These are phyloP conservation scores for Cercospora citrullina DNA, from an alignment of 2,329 filamentous ascomycete species.

Conservation along the genomic window DNA sequence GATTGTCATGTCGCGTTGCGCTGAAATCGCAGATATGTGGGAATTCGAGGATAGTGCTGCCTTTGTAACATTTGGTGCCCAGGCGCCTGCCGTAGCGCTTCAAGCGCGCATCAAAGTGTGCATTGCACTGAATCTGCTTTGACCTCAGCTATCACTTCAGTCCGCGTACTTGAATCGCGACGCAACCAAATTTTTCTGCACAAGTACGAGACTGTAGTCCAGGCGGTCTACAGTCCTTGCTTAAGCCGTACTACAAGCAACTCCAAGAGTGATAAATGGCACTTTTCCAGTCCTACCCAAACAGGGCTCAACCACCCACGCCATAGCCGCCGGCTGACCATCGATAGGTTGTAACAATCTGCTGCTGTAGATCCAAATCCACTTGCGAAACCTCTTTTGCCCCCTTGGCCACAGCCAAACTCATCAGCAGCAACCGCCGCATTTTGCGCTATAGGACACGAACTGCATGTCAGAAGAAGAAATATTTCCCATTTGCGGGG, in stretches of 20 bases:
- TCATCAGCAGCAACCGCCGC: not conserved
- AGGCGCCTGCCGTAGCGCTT: too few relatives aligned
- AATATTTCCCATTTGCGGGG: not conserved
- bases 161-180: too few relatives aligned
- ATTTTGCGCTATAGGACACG: not conserved
- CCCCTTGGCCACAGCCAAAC: not conserved
- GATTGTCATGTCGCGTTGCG: too few relatives aligned
- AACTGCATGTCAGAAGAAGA: not conserved
- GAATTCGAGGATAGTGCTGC: too few relatives aligned
- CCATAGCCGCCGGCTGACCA: not conserved
- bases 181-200: too few relatives aligned
- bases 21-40: too few relatives aligned
- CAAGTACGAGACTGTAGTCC: too few relatives aligned
- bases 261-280: not conserved
- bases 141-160: too few relatives aligned
- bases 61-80: too few relatives aligned
- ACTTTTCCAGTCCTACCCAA: not conserved
- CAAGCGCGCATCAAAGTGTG: too few relatives aligned
- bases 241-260: not conserved
- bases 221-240: not conserved
- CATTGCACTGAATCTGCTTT: too few relatives aligned
- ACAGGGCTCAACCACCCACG: not conserved
- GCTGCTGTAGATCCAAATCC: not conserved
- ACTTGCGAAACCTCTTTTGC: not conserved
- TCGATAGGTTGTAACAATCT: not conserved